A percentile compares a stretch with the other conserved stretches of the same genome.
These are phyloP conservation scores for Plicaturopsis crispa DNA, from an alignment of 768 basidiomycete genomes.

Conservation along the genomic window DNA sequence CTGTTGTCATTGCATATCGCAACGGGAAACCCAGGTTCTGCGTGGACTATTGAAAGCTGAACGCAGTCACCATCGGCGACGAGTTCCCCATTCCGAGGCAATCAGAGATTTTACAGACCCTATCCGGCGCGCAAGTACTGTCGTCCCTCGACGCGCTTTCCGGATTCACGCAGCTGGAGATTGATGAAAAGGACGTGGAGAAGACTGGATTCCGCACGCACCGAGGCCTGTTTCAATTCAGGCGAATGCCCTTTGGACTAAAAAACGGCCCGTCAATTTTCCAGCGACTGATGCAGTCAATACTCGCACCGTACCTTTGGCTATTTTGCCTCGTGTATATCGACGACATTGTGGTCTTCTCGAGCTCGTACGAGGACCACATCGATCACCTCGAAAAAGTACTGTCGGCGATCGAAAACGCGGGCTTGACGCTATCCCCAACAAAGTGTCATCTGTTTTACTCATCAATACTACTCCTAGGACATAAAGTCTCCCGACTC, in stretches of 20 bases:
- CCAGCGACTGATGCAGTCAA: conserved; percentile 31
- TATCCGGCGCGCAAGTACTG: conserved; percentile 3
- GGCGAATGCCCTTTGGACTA: conserved; percentile 5
- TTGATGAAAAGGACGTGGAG: not conserved
- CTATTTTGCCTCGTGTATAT: conserved; percentile 33
- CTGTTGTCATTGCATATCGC: conserved; percentile 10
- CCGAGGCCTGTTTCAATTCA: conserved; percentile 2
- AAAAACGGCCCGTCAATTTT: conserved; percentile 27
- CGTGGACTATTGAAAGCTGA: conserved; percentile 7
- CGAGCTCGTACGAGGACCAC: conserved; percentile 20
- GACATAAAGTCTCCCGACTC: conserved; percentile 13
- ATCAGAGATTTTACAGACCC: conserved; percentile 10
- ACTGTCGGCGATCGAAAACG: conserved; percentile 15
- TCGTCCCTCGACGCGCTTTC: conserved; percentile 15
- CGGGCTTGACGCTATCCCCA: conserved; percentile 14
- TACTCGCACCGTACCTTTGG: conserved; percentile 28
- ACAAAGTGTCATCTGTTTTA: conserved; percentile 4
- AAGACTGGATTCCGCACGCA: conserved; percentile 3
- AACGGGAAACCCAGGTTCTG: not conserved
- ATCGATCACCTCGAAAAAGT: conserved; percentile 21
- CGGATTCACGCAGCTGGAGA: conserved; percentile 14
- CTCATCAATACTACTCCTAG: conserved; percentile 7
- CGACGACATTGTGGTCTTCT: conserved; percentile 33
- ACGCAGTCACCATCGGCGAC: conserved; percentile 12
- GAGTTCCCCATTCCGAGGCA: conserved; percentile 19